Evolutionary conservation across 129 eudicot species (phyloP), one percentile per base, ranked within the genome.

Genomic region (Flaveria sonorensis): DNA sequence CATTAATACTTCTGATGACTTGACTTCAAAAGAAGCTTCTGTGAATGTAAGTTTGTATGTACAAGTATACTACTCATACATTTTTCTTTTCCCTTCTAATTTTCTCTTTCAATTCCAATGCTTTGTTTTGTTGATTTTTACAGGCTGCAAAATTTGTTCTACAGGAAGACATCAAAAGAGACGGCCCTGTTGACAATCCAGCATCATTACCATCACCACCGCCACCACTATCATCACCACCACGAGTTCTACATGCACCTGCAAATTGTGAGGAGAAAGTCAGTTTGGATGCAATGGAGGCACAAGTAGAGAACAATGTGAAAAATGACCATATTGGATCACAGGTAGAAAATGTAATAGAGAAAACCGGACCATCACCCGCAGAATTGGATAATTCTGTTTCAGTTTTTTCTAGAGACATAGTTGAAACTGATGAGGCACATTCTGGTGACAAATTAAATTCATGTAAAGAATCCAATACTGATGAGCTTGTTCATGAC

Each of bases 1-100:
- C 16, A 20, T 73, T 15, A 77, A 65, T 80, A 83, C 52, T 45
- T 62, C 46, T 61, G 76, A 47, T 45, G 65, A 74, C 64, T 64
- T 51, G 46, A 82, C 67, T 28, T 52, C 50, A 64, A 81, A 84
- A 77, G 71, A 70, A 79, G 79, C 76, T 71, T 62, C 87, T 71
- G 82, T 6, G 52, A 78, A 60, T 79, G 98, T 93, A 88, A 88
- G 98, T 85, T 62, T 48, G 40, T 73, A 32, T 26, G 20, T 77
- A 40, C 43, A 48, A 50, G 57, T 71, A 18, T 68, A 64, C 23
- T 28, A 4, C 24, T 36, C 66, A 21, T 51, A 20, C 56, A 13
- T 52, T 40, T 16, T 39, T 2, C 14, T 32, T 64, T 45, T 20
- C 3, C 2, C 19, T 50, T 12, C 42, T 1, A 48, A 16, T 28